A percentile compares a stretch with the other conserved stretches of the same genome.
phyloP scores from a whole-genome alignment of 495 filamentous ascomycete species.

The Penicillium arizonense region DNA sequence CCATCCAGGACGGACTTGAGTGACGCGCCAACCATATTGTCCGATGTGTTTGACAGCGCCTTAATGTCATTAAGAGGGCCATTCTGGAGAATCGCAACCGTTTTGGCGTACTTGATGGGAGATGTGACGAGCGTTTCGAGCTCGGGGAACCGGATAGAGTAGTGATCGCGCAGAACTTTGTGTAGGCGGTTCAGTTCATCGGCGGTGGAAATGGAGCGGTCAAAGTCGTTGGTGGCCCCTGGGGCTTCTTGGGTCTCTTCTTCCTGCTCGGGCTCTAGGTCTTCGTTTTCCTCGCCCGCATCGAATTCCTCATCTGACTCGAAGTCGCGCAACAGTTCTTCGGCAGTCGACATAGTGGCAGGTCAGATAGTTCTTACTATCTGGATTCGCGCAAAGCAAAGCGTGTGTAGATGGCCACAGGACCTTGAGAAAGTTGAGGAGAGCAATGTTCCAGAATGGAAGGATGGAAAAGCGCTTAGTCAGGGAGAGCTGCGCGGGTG shows the following conservation, averaged over 20 bases:
- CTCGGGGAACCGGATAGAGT: constrained; percentile 90
- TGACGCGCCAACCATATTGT: constrained; percentile 73
- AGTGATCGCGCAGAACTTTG: constrained; percentile 94
- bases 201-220: constrained; percentile 86
- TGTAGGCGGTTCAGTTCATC: constrained; percentile 90
- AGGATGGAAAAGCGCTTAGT: constrained; percentile 16
- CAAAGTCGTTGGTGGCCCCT: constrained; percentile 75
- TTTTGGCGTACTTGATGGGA: constrained; percentile 93
- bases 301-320: constrained; percentile 39
- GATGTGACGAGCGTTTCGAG: constrained; percentile 92
- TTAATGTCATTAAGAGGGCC: constrained; percentile 90
- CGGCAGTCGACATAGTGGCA: constrained; percentile 42
- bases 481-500: constrained; percentile 18
- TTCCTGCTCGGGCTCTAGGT: constrained; percentile 28
- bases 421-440: constrained; percentile 7
- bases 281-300: constrained; percentile 24
- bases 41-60: constrained; percentile 59
- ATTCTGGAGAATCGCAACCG: constrained; percentile 90
- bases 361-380: neutral
- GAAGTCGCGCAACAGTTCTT: constrained; percentile 47
- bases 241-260: constrained; percentile 22
- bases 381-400: neutral
- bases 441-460: neutral
- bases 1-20: constrained; percentile 81
- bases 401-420: neutral